Evolutionary conservation across 371 early-diverging fungal genomes (phyloP), one percentile per base, ranked within the genome.

Genomic region (Apophysomyces sp.): DNA sequence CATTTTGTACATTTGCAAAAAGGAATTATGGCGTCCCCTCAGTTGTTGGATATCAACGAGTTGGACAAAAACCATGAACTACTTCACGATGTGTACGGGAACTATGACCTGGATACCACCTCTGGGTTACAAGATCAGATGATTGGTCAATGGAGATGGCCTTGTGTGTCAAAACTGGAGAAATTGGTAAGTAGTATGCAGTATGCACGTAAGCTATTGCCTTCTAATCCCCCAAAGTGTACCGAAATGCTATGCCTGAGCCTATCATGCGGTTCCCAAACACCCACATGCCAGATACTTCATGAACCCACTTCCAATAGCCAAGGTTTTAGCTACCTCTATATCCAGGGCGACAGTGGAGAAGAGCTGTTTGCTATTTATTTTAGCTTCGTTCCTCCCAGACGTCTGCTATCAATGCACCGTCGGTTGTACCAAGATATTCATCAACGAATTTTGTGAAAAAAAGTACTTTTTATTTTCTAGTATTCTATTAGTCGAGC

Each of bases 1-100:
- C 82, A 81, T 52, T 81, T 78, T 63, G 54, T 78, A 4, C 69
- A 77, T 58, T 41, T 75, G 11, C 32, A 73, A n/a, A 51, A 70
- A 29, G 76, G 76, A 1, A 58, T 69, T 4, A 65, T 77, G 67
- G 49, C 69, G 1, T 51, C 73, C 4, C 80, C 80, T 1, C 55
- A 36, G 2, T 39, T 80, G 27, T 66, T 73, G 3, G 75, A 80
- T 60, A 34, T 80, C 31, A 74, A 67, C 29, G 71, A 73, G 13
- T 34, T 72, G 26, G 74, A 73, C 44, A 66, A 68, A 36, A 54
- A 72, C 21, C 72, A 71, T 63, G 74, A 74, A 49, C 18, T 73
- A 2, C 39, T 78, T 24, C 66, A 73, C 44, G 65, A 71, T 51
- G 56, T 76, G 12, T 68, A 68, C 37, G 62, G 63, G 3, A 65